Evolutionary conservation across 1,139 yeast genomes (phyloP).

Genomic region (Debaryomyces robertsiae): DNA sequence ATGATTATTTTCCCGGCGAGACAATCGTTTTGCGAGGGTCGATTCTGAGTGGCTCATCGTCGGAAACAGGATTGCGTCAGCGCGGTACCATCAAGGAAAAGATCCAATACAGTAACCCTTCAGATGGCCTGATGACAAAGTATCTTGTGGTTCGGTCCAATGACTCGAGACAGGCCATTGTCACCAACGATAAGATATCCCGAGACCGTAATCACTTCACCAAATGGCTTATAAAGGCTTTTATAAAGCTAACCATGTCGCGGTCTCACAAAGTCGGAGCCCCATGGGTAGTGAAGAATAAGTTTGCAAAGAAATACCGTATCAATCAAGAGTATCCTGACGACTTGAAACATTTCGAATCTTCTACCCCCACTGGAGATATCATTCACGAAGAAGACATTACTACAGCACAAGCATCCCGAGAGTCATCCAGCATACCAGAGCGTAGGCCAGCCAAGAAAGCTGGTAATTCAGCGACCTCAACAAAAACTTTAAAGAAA

Average conservation of each 20-base stretch:
- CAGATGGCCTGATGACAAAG: slow-evolving; percentile 56
- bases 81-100: slow-evolving; percentile 48
- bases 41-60: slow-evolving; percentile 9
- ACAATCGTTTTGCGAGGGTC: slow-evolving; percentile 62
- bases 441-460: slow-evolving; percentile 14
- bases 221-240: slow-evolving; percentile 85
- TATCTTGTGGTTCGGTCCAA: slow-evolving; percentile 64
- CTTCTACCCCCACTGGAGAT: slow-evolving; percentile 44
- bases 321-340: slow-evolving; percentile 62
- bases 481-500: slow-evolving; percentile 12
- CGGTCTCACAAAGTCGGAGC: slow-evolving; percentile 88
- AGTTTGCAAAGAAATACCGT: slow-evolving; percentile 63
- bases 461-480: slow-evolving; percentile 3
- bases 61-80: slow-evolving; percentile 27
- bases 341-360: slow-evolving; percentile 46
- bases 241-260: slow-evolving; percentile 79
- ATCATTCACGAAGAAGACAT: slow-evolving; percentile 18
- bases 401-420: slow-evolving; percentile 3
- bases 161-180: slow-evolving; percentile 61
- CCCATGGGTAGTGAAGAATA: slow-evolving; percentile 93
- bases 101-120: slow-evolving; percentile 56
- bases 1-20: slow-evolving; percentile 92
- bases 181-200: slow-evolving; percentile 71
- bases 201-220: slow-evolving; percentile 89
- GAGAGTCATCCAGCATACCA: neutral